phyloP scores from a whole-genome alignment of 164 flowering plant species.

The Piper betle region DNA sequence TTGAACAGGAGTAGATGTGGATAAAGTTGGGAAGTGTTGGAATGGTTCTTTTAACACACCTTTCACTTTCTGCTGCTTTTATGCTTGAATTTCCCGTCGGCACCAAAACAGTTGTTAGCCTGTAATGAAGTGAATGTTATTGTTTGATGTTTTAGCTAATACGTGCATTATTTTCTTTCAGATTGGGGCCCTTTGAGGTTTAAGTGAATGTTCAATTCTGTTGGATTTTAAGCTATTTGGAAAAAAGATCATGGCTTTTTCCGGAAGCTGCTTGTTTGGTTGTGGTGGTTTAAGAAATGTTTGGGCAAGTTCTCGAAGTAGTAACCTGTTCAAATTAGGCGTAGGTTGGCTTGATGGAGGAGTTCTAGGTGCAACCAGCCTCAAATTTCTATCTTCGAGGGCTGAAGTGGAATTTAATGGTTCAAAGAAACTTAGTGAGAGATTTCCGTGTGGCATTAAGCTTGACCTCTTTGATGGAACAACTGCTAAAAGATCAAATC shows the following conservation, averaged over 20 bases:
- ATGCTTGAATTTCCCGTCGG: too few relatives aligned
- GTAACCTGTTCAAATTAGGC: conserved; percentile 24
- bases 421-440: conserved; percentile 19
- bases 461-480: conserved; percentile 28
- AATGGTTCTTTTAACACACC: too few relatives aligned
- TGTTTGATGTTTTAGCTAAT: too few relatives aligned
- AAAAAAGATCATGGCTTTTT: conserved; percentile 10
- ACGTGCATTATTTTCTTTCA: too few relatives aligned
- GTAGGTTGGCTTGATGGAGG: conserved; percentile 19
- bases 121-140: too few relatives aligned
- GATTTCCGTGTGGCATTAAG: conserved; percentile 15
- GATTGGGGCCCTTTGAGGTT: too few relatives aligned
- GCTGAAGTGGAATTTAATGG: conserved; percentile 29
- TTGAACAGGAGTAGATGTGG: too few relatives aligned
- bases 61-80: too few relatives aligned
- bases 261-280: conserved; percentile 29
- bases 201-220: too few relatives aligned
- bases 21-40: too few relatives aligned
- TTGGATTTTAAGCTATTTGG: neutral
- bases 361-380: conserved; percentile 23
- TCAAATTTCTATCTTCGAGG: conserved; percentile 26
- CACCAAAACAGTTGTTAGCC: too few relatives aligned
- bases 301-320: conserved; percentile 12
- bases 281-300: conserved; percentile 17
- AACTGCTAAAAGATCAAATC: conserved; percentile 17